Conservation (phyloP, 768 basidiomycete genomes). For the Xanthoconium stramineum region DNA sequence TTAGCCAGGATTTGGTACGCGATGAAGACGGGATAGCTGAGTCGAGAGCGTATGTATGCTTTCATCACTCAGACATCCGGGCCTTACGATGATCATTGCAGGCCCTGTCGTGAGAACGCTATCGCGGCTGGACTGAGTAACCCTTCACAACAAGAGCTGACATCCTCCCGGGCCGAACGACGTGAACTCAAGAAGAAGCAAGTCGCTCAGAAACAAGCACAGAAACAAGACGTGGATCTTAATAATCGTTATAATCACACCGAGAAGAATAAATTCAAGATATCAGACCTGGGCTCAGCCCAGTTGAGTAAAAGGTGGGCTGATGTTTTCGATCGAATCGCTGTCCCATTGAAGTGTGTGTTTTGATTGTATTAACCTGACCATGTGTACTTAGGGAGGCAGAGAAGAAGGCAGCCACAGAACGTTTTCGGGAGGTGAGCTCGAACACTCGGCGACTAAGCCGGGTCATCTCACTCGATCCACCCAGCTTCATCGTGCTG, state of each 20-base stretch:
- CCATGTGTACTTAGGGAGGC: conserved; percentile 56
- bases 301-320: conserved; percentile 60
- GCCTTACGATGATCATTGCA: conserved; percentile 10
- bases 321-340: neutral
- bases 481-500: conserved; percentile 61
- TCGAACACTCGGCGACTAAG: neutral
- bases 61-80: conserved; percentile 10
- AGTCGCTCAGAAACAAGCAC: conserved; percentile 42
- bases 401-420: conserved; percentile 90
- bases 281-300: conserved; percentile 65
- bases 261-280: conserved; percentile 70
- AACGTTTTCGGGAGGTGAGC: conserved; percentile 80
- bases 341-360: neutral
- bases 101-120: conserved; percentile 24
- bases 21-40: conserved; percentile 58
- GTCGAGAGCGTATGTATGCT: conserved; percentile 40
- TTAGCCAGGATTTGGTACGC: conserved; percentile 57
- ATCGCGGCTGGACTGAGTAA: conserved; percentile 18
- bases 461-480: neutral
- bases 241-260: conserved; percentile 81
- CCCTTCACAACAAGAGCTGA: conserved; percentile 49
- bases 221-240: conserved; percentile 55
- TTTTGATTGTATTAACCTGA: neutral
- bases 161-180: conserved; percentile 68
- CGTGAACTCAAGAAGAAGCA: conserved; percentile 84